Percentiles rank a stretch among this genome's conserved stretches.
phyloP scores from a whole-genome alignment of 2,329 filamentous ascomycete species.

The Diaporthe sp. region DNA sequence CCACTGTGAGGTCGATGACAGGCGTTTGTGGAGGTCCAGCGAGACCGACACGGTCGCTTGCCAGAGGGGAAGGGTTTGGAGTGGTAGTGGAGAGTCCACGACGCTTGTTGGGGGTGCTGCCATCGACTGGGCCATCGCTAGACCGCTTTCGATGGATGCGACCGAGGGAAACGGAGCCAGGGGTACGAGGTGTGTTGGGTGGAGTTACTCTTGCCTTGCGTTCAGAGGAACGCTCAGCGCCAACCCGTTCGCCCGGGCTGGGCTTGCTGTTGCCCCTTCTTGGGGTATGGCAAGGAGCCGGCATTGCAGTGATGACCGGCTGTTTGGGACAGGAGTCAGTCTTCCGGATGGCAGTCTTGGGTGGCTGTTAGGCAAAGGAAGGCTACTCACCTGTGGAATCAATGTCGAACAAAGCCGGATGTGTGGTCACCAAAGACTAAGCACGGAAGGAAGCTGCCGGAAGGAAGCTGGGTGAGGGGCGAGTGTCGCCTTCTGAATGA shows the following conservation, averaged over 20 bases:
- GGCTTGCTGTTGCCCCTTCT: not conserved
- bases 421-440: not conserved
- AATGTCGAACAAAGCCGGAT: not conserved
- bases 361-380: not conserved
- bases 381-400: slow-evolving; percentile 4
- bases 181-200: not conserved
- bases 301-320: not conserved
- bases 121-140: not conserved
- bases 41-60: not conserved
- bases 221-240: not conserved
- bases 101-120: not conserved
- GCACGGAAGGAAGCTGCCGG: not conserved
- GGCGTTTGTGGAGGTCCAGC: not conserved
- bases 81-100: too few relatives aligned
- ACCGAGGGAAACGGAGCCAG: not conserved
- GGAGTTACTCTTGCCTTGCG: not conserved
- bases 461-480: not conserved
- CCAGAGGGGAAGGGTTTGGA: not conserved
- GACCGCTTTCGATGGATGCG: not conserved
- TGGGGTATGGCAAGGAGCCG: not conserved
- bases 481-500: not conserved
- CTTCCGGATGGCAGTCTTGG: not conserved
- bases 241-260: too few relatives aligned
- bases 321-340: not conserved
- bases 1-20: not conserved